Evolutionary conservation across 176 grass and related monocot genomes (phyloP).

Genomic region (Oryza glaberrima): DNA sequence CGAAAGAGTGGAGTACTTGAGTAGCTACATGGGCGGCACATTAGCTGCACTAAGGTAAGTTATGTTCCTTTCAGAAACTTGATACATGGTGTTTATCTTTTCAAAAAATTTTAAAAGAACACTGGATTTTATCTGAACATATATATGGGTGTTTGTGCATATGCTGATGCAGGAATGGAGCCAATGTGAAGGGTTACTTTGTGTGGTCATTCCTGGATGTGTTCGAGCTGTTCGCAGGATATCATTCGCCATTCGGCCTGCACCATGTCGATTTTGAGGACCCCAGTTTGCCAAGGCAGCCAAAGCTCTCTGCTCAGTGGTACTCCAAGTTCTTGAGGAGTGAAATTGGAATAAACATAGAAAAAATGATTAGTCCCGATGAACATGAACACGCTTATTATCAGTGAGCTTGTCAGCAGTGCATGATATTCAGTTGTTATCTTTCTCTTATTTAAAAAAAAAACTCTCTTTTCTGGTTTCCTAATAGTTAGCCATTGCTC

Average conservation of each 20-base stretch:
- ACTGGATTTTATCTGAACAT: too few relatives aligned
- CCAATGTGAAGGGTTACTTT: constrained; percentile 68
- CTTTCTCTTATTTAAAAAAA: too few relatives aligned
- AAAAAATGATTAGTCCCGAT: background rate
- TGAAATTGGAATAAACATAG: constrained; percentile 38
- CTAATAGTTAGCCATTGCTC: background rate
- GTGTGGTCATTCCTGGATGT: constrained; percentile 77
- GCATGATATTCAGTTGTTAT: constrained; percentile 23
- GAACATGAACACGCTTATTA: constrained; percentile 2
- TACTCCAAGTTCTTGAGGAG: constrained; percentile 41
- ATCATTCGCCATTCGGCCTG: constrained; percentile 40
- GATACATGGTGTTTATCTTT: background rate
- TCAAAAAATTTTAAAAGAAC: too few relatives aligned
- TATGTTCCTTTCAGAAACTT: background rate
- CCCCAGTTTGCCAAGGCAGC: constrained; percentile 34
- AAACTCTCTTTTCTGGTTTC: background rate
- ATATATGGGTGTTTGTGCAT: too few relatives aligned
- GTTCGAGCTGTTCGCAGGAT: constrained; percentile 60
- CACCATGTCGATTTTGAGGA: constrained; percentile 50
- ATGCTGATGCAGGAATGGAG: constrained; percentile 45
- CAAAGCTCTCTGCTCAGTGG: constrained; percentile 49
- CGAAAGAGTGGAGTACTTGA: constrained; percentile 64
- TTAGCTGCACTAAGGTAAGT: constrained; percentile 60
- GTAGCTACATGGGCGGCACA: constrained; percentile 53
- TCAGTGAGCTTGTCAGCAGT: constrained; percentile 28